These are phyloP conservation scores for Scheffersomyces illinoinensis DNA, from an alignment of 1,139 yeast genomes.

Conservation along the genomic window DNA sequence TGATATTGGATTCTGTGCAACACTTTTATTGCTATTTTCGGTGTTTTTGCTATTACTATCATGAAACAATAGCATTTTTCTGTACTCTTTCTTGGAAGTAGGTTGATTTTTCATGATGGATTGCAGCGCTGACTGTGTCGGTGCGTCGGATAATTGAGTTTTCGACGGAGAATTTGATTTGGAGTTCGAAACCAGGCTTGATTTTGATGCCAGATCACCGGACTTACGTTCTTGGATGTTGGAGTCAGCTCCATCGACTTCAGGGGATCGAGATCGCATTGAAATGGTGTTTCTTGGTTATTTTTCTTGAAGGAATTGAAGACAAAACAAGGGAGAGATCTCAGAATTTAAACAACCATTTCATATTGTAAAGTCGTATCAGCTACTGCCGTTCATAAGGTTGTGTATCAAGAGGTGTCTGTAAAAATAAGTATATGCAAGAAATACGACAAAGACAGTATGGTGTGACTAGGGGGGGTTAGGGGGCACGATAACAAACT, in stretches of 20 bases:
- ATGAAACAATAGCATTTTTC: background rate
- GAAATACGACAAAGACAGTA: background rate
- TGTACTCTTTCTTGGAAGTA: background rate
- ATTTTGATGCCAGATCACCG: background rate
- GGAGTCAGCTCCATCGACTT: slow-evolving; percentile 1
- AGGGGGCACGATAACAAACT: too few species aligned
- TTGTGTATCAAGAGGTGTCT: background rate
- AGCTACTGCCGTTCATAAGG: background rate
- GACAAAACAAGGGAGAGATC: background rate
- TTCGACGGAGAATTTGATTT: background rate
- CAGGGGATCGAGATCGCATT: slow-evolving; percentile 2
- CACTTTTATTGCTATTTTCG: background rate
- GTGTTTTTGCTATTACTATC: background rate
- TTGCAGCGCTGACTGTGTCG: background rate
- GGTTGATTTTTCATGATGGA: background rate
- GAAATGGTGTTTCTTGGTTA: background rate
- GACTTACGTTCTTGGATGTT: background rate
- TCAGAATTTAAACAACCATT: background rate
- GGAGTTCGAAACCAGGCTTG: background rate
- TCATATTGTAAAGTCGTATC: background rate
- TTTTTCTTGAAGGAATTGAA: background rate
- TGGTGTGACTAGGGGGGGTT: background rate
- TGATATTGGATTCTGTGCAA: background rate
- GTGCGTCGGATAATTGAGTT: background rate
- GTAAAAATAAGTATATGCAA: background rate